These are phyloP conservation scores for Fusarium pseudocircinatum DNA, from an alignment of 2,329 filamentous ascomycete genomes.

Conservation along the genomic window DNA sequence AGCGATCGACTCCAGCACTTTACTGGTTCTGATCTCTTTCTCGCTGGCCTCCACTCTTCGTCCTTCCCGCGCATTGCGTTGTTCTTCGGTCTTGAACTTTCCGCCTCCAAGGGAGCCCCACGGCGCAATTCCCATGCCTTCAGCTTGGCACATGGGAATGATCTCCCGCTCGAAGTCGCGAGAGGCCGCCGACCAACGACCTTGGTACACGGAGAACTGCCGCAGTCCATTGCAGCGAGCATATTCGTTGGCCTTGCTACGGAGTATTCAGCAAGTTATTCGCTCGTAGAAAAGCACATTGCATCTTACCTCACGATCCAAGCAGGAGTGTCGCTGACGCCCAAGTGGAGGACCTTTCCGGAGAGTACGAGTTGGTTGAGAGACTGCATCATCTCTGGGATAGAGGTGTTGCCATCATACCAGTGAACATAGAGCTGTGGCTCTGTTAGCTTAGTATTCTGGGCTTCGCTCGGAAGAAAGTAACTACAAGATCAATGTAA, in stretches of 20 bases:
- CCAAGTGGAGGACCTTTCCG: constrained; percentile 73
- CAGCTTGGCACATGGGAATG: constrained; percentile 54
- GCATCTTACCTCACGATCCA: constrained; percentile 66
- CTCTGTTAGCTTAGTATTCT: not conserved
- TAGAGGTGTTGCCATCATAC: constrained; percentile 75
- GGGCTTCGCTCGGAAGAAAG: not conserved
- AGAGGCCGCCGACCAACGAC: constrained; percentile 52
- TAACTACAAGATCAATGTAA: constrained; percentile 71
- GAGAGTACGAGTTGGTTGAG: constrained; percentile 67
- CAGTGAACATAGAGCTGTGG: constrained; percentile 67
- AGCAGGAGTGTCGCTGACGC: constrained; percentile 74
- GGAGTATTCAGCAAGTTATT: constrained; percentile 9
- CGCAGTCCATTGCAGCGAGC: constrained; percentile 76
- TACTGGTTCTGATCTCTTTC: constrained; percentile 61
- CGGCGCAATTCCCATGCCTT: constrained; percentile 64
- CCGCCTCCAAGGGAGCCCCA: constrained; percentile 67
- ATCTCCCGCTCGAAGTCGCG: constrained; percentile 56
- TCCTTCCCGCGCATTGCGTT: constrained; percentile 49
- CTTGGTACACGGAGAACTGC: constrained; percentile 67
- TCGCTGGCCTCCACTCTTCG: constrained; percentile 55
- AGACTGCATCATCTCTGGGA: constrained; percentile 74
- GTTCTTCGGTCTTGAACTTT: constrained; percentile 54
- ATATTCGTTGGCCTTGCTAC: constrained; percentile 71
- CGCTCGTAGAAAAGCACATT: not conserved
- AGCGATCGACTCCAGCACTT: constrained; percentile 61